Base-by-base conservation (phyloP, 1,284 basidiomycete genomes). In the Puccinia triticina region DNA sequence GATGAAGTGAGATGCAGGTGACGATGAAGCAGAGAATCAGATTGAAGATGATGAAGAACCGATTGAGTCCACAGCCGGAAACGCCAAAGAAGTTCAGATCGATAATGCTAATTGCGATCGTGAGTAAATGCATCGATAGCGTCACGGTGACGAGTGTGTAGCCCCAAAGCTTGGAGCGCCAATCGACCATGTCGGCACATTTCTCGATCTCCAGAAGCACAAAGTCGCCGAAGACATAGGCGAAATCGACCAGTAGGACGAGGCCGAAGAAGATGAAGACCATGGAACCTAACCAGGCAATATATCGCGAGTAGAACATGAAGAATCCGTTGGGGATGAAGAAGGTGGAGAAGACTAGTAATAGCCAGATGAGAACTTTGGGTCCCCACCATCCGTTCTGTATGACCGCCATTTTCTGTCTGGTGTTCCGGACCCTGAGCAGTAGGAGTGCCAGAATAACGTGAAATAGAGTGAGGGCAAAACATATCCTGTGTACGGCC, bases 361-460 rank as follows among this genome's bases (percentile, higher is more conserved):
- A 85, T 37, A 95, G 85, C 94, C 94, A 96, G 7, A 93, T 89
- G 71, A 98, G 89, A 50, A 95, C 91, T 87, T 99, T 99, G 18
- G 95, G 96, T 50, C 96, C 96, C 96, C 96, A 99, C 96, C 96
- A 99, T 93, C 96, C 96, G 87, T 99, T 99, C 89, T 99, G 96
- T 83, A 99, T 92, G 16, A 94, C 92, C 0, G 96, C 94, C 29
- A 96, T 91, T 87, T 94, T 95, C 83, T 95, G 92, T 83, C 92
- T 91, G 7, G 97, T 98, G 86, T 96, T 93, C 85, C 91, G 91
- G 10, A 99, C 93, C 37, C 94, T 94, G 83, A 98, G 90, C 43
- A 99, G 91, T 32, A 92, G 89, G 0, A 91, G 85, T 82, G 94
- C 92, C 74, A 98, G 89, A 72, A 98, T 89, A 76, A 92, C 88